Evolutionary conservation across 1,139 yeast genomes (phyloP), one percentile per base, ranked within the genome.

Genomic region (Debaryomyces udenii): DNA sequence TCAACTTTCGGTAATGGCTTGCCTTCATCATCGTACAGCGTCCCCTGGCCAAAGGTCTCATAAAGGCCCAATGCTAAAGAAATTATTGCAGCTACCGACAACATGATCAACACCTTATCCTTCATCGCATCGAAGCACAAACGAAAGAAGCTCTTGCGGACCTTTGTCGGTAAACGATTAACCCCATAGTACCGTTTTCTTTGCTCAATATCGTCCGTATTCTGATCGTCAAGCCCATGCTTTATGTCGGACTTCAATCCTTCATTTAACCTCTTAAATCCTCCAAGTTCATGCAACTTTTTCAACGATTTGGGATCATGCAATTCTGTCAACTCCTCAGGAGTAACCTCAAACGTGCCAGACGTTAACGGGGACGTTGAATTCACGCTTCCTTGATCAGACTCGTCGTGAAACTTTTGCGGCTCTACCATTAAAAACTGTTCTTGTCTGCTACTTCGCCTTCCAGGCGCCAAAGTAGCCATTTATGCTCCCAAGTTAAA

Each of bases 1-100:
- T 90, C 96, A 20, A 91, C 93, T 53, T 81, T 80, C 13, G 96
- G 96, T 41, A 83, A 59, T 14, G 79, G 70, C 17, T 78, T 70
- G 17, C 96, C 95, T 51, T 88, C 87, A 9, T 78, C 83, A 59
- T 91, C 97, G 54, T 78, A 77, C 55, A 80, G 80, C 0, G 90
- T 73, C 0, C 84, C 90, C 51, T 86, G 87, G 31, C 95, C 96
- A 65, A 90, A 85, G 2, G 96, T 84, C 64, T 93, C 96, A 62
- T 94, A 94, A 15, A 93, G 69, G 0, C 99, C 99, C 42, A 94
- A 70, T 0, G 96, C 94, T 39, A 94, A 74, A 0, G 98, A 90
- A 1, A 94, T 78, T 4, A 89, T 69, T 1, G 99, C 99, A 0
- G 97, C 97, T 2, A 87, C 74, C 2, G 89, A 74, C 54, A 94